Percentiles rank a stretch among this genome's conserved stretches.
Evolutionary conservation across 2,329 filamentous ascomycete genomes (phyloP).

Genomic region (Colletotrichum karsti): DNA sequence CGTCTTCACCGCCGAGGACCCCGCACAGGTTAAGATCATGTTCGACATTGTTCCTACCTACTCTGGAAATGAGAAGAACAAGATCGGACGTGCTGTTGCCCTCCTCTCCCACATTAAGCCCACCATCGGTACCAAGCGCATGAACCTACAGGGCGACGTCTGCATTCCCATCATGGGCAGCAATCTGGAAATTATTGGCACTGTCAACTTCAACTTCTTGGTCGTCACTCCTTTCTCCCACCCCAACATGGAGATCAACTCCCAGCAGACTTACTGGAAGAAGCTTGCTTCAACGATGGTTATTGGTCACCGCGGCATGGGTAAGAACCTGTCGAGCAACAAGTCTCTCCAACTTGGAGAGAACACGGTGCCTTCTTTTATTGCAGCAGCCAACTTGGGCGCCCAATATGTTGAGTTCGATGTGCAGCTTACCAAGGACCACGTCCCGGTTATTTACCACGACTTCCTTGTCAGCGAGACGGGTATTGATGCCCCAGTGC

Average conservation of each 20-base stretch:
- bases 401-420: conserved; percentile 82
- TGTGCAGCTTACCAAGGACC: conserved; percentile 98
- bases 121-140: conserved; percentile 83
- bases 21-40: conserved; percentile 83
- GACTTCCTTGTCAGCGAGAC: conserved; percentile 98
- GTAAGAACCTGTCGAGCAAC: conserved; percentile 87
- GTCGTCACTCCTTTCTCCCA: conserved; percentile 95
- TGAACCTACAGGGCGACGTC: conserved; percentile 90
- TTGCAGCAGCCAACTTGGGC: conserved; percentile 92
- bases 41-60: conserved; percentile 98
- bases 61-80: conserved; percentile 85
- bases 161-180: conserved; percentile 90
- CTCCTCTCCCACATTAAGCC: conserved; percentile 87
- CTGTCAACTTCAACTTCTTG: conserved; percentile 96
- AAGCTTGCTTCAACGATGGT: conserved; percentile 89
- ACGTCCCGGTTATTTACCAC: conserved; percentile 97
- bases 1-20: conserved; percentile 83
- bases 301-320: conserved; percentile 77
- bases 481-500: conserved; percentile 94
- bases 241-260: conserved; percentile 91
- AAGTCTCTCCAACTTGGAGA: conserved; percentile 93
- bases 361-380: conserved; percentile 95
- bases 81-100: conserved; percentile 89
- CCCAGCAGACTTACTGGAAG: conserved; percentile 96
- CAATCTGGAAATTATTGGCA: conserved; percentile 88